These are phyloP conservation scores for Fistulinella cinereoalba DNA, from an alignment of 1,284 basidiomycete genomes.

Conservation along the genomic window DNA sequence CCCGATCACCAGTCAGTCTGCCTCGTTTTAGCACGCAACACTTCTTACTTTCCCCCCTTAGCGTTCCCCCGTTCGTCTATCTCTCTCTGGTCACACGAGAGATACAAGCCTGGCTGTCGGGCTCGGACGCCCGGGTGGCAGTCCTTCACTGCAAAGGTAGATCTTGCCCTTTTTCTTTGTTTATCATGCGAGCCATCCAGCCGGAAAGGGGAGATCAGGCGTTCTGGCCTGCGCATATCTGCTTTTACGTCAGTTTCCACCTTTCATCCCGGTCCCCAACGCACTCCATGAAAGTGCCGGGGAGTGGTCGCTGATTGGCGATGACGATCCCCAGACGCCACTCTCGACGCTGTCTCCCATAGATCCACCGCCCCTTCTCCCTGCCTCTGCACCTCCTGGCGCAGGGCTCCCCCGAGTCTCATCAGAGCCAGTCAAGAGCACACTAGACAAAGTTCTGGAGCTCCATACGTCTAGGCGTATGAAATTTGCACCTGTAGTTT, in stretches of 20 bases:
- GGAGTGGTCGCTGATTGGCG: conserved; percentile 21
- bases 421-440: conserved; percentile 27
- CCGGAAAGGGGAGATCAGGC: conserved; percentile 80
- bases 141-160: conserved; percentile 89
- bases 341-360: conserved; percentile 2
- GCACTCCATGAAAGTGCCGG: conserved; percentile 7
- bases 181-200: conserved; percentile 35
- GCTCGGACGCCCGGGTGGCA: conserved; percentile 66
- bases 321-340: no score
- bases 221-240: conserved; percentile 80
- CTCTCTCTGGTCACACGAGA: conserved; percentile 76
- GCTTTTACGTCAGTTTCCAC: conserved; percentile 43
- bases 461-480: conserved; percentile 70
- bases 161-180: conserved; percentile 3
- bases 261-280: not conserved
- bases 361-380: not conserved
- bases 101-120: conserved; percentile 75
- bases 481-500: conserved; percentile 38
- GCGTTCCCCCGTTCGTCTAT: conserved; percentile 80
- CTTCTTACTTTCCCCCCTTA: conserved; percentile 29
- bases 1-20: conserved; percentile 79
- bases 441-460: conserved; percentile 60
- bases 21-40: not conserved
- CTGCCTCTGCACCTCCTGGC: conserved; percentile 1
- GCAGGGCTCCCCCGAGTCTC: conserved; percentile 11